Percentiles rank a stretch among this genome's conserved stretches.
phyloP scores from a whole-genome alignment of 2,329 filamentous ascomycete genomes.

The Aspergillus nomiae region DNA sequence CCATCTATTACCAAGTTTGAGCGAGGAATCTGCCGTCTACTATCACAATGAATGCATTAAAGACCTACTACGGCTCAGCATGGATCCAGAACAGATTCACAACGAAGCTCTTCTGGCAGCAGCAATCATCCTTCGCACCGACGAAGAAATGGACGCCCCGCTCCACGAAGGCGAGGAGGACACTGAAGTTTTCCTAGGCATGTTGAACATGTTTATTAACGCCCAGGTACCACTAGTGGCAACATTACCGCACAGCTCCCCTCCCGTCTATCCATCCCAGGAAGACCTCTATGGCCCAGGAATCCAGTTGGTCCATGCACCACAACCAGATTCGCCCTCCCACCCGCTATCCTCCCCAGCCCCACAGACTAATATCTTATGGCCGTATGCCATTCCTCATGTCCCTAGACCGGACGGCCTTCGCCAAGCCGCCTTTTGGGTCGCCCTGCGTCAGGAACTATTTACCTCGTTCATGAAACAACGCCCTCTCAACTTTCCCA shows the following conservation, averaged over 20 bases:
- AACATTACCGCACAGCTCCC: neutral
- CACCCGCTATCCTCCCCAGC: neutral
- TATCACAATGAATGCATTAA: slow-evolving; percentile 48
- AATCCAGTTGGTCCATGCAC: neutral
- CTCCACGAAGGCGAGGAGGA: slow-evolving; percentile 21
- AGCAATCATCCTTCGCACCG: slow-evolving; percentile 40
- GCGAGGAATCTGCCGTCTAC: slow-evolving; percentile 38
- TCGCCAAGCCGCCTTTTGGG: slow-evolving; percentile 50
- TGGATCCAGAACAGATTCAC: slow-evolving; percentile 38
- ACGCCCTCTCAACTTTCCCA: slow-evolving; percentile 38
- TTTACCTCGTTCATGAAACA: slow-evolving; percentile 50
- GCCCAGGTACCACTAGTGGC: slow-evolving; percentile 17
- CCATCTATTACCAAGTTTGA: slow-evolving; percentile 30
- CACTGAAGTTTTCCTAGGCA: slow-evolving; percentile 24
- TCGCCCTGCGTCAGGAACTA: slow-evolving; percentile 53
- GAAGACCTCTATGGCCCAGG: neutral
- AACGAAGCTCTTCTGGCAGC: slow-evolving; percentile 42
- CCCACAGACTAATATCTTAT: neutral
- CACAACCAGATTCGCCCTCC: neutral
- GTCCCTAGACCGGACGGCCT: slow-evolving; percentile 27
- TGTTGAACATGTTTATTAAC: slow-evolving; percentile 24
- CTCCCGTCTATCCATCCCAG: neutral
- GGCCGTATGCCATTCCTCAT: neutral
- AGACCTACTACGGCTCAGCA: slow-evolving; percentile 42
- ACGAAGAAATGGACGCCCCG: slow-evolving; percentile 45